phyloP scores from a whole-genome alignment of 2,329 filamentous ascomycete genomes.

The Ciborinia camelliae region DNA sequence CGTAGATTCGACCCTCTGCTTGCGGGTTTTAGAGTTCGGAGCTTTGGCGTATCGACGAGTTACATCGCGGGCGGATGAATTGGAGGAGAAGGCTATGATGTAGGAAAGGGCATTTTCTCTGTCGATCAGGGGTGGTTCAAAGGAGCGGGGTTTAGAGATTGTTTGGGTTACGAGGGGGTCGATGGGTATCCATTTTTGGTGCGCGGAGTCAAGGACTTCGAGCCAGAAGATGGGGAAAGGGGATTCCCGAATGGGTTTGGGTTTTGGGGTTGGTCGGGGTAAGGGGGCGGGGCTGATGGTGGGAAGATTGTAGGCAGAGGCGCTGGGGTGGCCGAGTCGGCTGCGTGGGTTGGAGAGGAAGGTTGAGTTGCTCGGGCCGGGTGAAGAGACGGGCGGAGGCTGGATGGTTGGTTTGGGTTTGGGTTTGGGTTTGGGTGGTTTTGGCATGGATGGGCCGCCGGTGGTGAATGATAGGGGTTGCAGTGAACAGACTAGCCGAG shows the following conservation, averaged over 20 bases:
- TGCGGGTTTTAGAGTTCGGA: slow-evolving; percentile 86
- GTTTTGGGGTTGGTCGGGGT: slow-evolving; percentile 39
- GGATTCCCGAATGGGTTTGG: slow-evolving; percentile 60
- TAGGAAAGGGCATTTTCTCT: slow-evolving; percentile 75
- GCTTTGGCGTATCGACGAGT: slow-evolving; percentile 84
- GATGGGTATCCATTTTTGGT: slow-evolving; percentile 88
- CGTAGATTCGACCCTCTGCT: slow-evolving; percentile 68
- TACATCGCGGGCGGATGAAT: slow-evolving; percentile 76
- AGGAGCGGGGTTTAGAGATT: slow-evolving; percentile 68
- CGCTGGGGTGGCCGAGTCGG: slow-evolving; percentile 40
- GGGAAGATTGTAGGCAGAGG: slow-evolving; percentile 49
- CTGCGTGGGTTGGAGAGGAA: slow-evolving; percentile 29
- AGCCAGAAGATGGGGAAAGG: slow-evolving; percentile 88
- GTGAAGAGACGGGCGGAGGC: slow-evolving; percentile 32
- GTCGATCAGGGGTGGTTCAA: slow-evolving; percentile 83
- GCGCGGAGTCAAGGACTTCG: slow-evolving; percentile 79
- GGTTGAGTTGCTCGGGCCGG: slow-evolving; percentile 19
- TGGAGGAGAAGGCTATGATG: slow-evolving; percentile 78
- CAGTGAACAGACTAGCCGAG: slow-evolving; percentile 84
- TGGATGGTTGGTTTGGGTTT: slow-evolving; percentile 26
- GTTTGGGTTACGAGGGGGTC: slow-evolving; percentile 80
- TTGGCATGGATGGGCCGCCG: slow-evolving; percentile 43
- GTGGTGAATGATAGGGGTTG: slow-evolving; percentile 60
- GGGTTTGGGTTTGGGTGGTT: slow-evolving; percentile 17
- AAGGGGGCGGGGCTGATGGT: slow-evolving; percentile 50